phyloP scores from a whole-genome alignment of 1,139 yeast species.

The Debaryomyces singareniensis region DNA sequence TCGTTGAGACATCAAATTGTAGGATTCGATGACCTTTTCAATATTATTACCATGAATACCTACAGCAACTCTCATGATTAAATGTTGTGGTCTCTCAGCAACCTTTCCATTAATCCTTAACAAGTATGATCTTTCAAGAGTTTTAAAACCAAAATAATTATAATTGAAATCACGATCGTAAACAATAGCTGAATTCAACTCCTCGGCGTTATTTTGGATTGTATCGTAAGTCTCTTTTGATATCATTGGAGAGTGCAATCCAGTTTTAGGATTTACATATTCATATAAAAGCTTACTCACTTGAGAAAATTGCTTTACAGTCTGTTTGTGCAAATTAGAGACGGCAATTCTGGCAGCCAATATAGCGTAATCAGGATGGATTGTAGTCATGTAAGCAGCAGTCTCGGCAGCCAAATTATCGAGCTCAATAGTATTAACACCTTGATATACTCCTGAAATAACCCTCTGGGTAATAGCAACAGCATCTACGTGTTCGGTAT shows the following conservation, averaged over 20 bases:
- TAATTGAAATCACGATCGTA: constrained; percentile 79
- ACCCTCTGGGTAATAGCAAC: constrained; percentile 86
- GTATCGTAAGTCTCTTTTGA: constrained; percentile 63
- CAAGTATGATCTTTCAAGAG: constrained; percentile 78
- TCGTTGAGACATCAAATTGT: constrained; percentile 77
- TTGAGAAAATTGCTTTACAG: constrained; percentile 81
- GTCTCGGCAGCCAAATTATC: constrained; percentile 95
- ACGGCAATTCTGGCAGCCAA: constrained; percentile 95
- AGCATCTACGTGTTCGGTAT: constrained; percentile 78
- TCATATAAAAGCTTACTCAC: constrained; percentile 64
- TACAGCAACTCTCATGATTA: constrained; percentile 83
- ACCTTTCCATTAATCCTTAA: constrained; percentile 64
- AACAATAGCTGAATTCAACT: constrained; percentile 72
- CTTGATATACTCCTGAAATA: constrained; percentile 88
- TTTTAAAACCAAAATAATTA: constrained; percentile 83
- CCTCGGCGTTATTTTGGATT: constrained; percentile 60
- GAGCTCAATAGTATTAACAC: constrained; percentile 90
- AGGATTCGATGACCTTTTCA: constrained; percentile 68
- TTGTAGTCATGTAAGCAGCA: constrained; percentile 93
- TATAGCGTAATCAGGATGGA: constrained; percentile 92
- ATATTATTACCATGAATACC: constrained; percentile 81
- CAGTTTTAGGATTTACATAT: constrained; percentile 72
- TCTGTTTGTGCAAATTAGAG: constrained; percentile 86
- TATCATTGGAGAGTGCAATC: constrained; percentile 70
- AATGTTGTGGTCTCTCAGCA: constrained; percentile 88